Evolutionary conservation across 176 grass and related monocot genomes (phyloP).

Genomic region (Phoenix roebelenii): DNA sequence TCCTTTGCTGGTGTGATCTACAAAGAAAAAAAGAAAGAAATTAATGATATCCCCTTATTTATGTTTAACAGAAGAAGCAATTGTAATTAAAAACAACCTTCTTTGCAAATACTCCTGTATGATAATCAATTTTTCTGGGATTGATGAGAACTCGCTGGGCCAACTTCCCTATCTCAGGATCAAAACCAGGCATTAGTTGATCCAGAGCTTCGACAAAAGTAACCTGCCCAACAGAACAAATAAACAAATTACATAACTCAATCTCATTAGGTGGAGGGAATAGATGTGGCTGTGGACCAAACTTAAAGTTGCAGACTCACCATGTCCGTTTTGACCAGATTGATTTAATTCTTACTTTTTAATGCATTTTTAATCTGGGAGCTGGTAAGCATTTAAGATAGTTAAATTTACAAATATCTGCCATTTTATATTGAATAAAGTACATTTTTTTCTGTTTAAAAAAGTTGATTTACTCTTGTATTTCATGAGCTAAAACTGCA

Average conservation of each 20-base stretch:
- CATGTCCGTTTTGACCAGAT: no score
- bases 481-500: no score
- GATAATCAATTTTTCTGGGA: conserved; percentile 83
- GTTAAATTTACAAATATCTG: no score
- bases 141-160: conserved; percentile 92
- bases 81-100: conserved; percentile 42
- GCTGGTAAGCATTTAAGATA: no score
- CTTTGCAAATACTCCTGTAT: conserved; percentile 88
- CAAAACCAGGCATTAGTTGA: conserved; percentile 95
- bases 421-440: no score
- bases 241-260: neutral
- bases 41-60: neutral
- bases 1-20: conserved; percentile 90
- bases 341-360: no score
- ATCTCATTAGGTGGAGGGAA: neutral
- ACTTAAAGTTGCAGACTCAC: no score
- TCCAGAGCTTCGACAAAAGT: conserved; percentile 93
- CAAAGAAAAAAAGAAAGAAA: neutral
- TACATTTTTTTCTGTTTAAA: no score
- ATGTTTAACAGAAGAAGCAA: neutral
- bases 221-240: conserved; percentile 31
- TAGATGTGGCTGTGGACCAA: no score
- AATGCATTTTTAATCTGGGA: no score
- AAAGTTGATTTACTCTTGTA: no score
- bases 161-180: conserved; percentile 90